These are phyloP conservation scores for Trichosporon sp. DNA, from an alignment of 1,284 basidiomycete species.

Conservation along the genomic window DNA sequence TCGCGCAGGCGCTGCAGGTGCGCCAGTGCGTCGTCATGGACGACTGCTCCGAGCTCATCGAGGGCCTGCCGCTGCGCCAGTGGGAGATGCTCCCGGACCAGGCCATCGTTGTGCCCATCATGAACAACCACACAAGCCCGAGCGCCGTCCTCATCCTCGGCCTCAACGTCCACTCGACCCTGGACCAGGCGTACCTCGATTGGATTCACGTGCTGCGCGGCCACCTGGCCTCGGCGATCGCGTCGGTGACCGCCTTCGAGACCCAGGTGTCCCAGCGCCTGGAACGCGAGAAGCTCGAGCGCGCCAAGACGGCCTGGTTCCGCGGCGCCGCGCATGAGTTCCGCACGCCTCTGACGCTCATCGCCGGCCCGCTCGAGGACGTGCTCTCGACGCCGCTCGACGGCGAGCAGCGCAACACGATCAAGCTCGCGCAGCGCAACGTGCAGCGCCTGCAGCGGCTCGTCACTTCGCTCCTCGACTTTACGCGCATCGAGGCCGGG, in stretches of 20 bases:
- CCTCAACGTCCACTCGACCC: conserved; percentile 32
- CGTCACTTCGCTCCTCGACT: conserved; percentile 35
- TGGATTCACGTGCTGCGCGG: conserved; percentile 25
- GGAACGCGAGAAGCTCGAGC: conserved; percentile 18
- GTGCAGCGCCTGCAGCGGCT: conserved; percentile 32
- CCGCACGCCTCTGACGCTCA: conserved; percentile 30
- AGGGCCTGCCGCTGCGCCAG: conserved; percentile 30
- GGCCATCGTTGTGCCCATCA: conserved; percentile 43
- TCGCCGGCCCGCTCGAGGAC: conserved; percentile 32
- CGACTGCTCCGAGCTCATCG: conserved; percentile 26
- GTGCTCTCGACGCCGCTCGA: conserved; percentile 16
- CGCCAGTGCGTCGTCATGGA: conserved; percentile 31
- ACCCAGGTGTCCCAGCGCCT: conserved; percentile 9
- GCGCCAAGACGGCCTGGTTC: conserved; percentile 30
- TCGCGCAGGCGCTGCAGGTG: conserved; percentile 26
- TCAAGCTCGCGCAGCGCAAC: conserved; percentile 30
- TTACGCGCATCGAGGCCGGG: conserved; percentile 34
- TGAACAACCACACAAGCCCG: conserved; percentile 23
- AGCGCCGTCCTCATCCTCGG: conserved; percentile 40
- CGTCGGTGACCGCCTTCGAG: conserved; percentile 12
- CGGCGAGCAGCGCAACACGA: conserved; percentile 10
- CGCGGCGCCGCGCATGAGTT: conserved; percentile 34
- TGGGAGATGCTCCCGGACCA: conserved; percentile 36
- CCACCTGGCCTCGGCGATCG: conserved; percentile 15
- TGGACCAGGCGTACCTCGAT: conserved; percentile 31